Evolutionary conservation across 2,329 filamentous ascomycete genomes (phyloP), one percentile per base, ranked within the genome.

Genomic region (Ceratocystis colombiana): DNA sequence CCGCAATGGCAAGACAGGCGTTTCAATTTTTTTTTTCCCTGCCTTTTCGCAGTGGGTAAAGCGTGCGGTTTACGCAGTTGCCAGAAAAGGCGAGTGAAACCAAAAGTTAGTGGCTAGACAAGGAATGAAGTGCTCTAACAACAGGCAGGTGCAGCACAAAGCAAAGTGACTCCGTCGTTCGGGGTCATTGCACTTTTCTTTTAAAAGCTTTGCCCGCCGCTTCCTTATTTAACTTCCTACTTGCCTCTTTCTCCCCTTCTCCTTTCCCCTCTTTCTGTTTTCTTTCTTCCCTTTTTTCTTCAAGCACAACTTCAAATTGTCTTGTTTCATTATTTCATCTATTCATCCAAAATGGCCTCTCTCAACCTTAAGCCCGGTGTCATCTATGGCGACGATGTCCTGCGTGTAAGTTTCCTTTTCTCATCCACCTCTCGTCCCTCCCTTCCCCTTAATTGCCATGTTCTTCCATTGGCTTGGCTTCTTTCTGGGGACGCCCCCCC

Each of bases 361-460:
- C 75, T 82, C 70, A 79, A 76, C 74, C 77, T 79, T 71, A 81
- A 81, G 77, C 72, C 79, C 69, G 79, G 79, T 71, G 79, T 82
- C 75, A 80, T 82, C 74, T 79, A 80, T 70, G 79, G 79, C 71
- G 79, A 82, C 71, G 79, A 82, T 72, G 79, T 82, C 69, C 75
- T 80, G 68, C 77, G 65, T 66, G 68, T 69, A 53, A 66, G 65
- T 69, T 50, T 62, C 62, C 55, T 33, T 57, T 59, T n/a, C 25
- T 17, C 28, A 17, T 17, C 25, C 25, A 30, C 53, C 53, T 25
- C 8, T 22, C 6, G 25, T 12, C 10, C 15, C 53, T 57, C 20
- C 17, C 48, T n/a, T n/a, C 48, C 7, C n/a, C n/a, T 20, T 6
- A 1, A 5, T 17, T 1, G 22, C 17, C 48, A 12, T 25, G 17